These are phyloP conservation scores for Lavandula angustifolia DNA, from an alignment of 257 asterid species.

Conservation along the genomic window DNA sequence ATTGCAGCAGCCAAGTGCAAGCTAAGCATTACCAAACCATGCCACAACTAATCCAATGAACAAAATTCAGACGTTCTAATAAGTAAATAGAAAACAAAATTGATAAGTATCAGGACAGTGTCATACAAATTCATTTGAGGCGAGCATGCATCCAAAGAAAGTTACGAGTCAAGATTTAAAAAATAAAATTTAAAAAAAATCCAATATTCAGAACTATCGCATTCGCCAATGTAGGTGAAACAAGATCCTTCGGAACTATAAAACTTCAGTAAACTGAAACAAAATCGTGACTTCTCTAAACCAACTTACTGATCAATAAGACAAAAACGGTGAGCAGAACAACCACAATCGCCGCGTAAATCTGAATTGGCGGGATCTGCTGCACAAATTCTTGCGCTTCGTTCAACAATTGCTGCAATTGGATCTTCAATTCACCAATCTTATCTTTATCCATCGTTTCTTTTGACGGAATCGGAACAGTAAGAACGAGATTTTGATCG, in stretches of 20 bases:
- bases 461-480: neutral
- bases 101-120: conserved; percentile 1
- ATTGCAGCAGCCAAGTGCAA: conserved; percentile 12
- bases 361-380: conserved; percentile 52
- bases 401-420: conserved; percentile 38
- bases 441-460: conserved; percentile 45
- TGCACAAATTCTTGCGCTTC: conserved; percentile 44
- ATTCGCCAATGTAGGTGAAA: neutral
- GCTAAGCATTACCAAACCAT: conserved; percentile 11
- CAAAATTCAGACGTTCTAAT: conserved; percentile 1
- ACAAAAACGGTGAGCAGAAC: conserved; percentile 43
- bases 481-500: neutral
- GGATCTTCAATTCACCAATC: conserved; percentile 53
- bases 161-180: too few relatives aligned
- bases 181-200: neutral
- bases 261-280: neutral
- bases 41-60: neutral
- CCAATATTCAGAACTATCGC: neutral
- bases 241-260: neutral
- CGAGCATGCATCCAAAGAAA: conserved; percentile 3
- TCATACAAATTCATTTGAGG: neutral
- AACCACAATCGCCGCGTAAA: conserved; percentile 52
- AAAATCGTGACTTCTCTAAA: neutral
- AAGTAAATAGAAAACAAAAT: neutral
- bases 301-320: conserved; percentile 49